Conservation (phyloP, 192 early-diverging fungal genomes). For the Physocladia obscura region DNA sequence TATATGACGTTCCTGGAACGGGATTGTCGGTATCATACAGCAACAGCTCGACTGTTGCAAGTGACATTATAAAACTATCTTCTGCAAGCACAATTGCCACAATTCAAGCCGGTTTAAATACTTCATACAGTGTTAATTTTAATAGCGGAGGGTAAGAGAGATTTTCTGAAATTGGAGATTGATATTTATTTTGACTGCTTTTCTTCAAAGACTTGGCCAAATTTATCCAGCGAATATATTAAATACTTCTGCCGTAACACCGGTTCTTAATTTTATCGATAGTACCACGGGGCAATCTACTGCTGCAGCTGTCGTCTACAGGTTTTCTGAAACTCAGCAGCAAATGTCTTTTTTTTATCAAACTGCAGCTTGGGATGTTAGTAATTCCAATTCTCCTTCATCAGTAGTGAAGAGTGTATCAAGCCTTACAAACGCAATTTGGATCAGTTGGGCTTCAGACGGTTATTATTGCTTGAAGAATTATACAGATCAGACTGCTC, state of each 20-base stretch:
- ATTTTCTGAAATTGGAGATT: too few species aligned
- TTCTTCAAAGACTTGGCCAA: neutral
- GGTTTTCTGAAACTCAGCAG: constrained; percentile 26
- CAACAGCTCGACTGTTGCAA: neutral
- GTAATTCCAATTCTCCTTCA: constrained; percentile 19
- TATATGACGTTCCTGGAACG: constrained; percentile 18
- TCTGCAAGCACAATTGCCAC: too few species aligned
- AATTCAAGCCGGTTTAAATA: too few species aligned
- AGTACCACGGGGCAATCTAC: neutral
- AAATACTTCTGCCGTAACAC: neutral
- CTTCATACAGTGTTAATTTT: too few species aligned
- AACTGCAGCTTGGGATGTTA: constrained; percentile 8
- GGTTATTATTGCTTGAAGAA: neutral
- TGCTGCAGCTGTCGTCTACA: neutral
- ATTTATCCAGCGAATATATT: neutral
- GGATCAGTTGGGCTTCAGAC: neutral
- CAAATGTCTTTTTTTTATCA: constrained; percentile 55
- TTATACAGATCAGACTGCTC: neutral
- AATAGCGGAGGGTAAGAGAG: too few species aligned
- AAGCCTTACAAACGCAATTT: constrained; percentile 22
- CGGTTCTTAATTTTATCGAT: neutral
- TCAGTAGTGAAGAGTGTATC: constrained; percentile 12
- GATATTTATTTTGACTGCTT: too few species aligned
- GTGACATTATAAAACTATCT: too few species aligned
- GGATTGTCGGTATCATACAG: neutral